Conservation (phyloP, 2,329 filamentous ascomycete genomes). For the Clarireedia monteithiana region DNA sequence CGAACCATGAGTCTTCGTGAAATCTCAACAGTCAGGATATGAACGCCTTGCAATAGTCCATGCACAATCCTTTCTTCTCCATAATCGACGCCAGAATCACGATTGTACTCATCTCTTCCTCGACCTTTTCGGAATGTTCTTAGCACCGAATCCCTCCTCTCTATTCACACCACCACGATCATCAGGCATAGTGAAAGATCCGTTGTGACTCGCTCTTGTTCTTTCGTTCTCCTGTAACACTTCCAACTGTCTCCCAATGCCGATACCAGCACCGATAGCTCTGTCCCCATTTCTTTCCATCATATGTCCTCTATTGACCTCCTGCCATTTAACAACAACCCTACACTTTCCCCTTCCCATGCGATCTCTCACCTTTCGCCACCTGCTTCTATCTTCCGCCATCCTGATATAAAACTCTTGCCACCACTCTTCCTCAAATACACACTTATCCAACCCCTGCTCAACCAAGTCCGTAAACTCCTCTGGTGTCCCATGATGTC, state of each 20-base stretch:
- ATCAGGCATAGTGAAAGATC: no score
- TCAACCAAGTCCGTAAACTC: not conserved
- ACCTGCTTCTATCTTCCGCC: slow-evolving; percentile 13
- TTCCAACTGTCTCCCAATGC: not conserved
- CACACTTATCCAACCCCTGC: not conserved
- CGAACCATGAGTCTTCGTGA: no score
- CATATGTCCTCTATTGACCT: not conserved
- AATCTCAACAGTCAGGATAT: no score
- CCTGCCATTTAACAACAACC: slow-evolving; percentile 19
- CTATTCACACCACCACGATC: no score
- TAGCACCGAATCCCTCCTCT: no score
- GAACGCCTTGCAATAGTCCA: no score
- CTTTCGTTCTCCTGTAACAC: no score
- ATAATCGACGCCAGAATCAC: no score
- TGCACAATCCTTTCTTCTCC: no score
- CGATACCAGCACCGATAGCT: not conserved
- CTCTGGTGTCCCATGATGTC: not conserved
- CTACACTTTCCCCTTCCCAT: slow-evolving; percentile 22
- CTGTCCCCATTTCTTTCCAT: not conserved
- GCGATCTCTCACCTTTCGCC: slow-evolving; percentile 14
- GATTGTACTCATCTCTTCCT: no score
- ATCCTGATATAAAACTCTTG: slow-evolving; percentile 10
- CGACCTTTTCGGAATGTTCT: no score
- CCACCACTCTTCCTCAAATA: slow-evolving; percentile 19
- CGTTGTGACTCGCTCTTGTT: no score